These are phyloP conservation scores for Xanthoconium purpureum DNA, from an alignment of 768 basidiomycete species.

Conservation along the genomic window DNA sequence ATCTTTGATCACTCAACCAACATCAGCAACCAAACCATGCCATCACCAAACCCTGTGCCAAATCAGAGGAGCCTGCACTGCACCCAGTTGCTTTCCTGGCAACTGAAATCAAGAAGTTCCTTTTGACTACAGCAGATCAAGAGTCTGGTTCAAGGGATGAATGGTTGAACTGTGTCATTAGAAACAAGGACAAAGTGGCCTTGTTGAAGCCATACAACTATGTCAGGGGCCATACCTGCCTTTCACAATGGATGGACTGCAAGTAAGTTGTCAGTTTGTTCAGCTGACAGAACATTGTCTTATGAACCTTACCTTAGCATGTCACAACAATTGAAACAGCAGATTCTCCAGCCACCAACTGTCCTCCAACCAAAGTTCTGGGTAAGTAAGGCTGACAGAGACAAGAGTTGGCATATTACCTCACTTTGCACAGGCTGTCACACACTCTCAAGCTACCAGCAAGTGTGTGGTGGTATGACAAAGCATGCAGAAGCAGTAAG, in stretches of 20 bases:
- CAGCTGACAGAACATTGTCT: not conserved
- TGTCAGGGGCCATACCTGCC: constrained; percentile 88
- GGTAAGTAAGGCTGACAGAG: constrained; percentile 38
- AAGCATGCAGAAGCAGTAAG: constrained; percentile 86
- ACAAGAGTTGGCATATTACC: not conserved
- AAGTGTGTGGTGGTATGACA: constrained; percentile 79
- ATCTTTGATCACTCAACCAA: constrained; percentile 5
- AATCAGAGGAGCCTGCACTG: constrained; percentile 39
- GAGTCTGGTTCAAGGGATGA: constrained; percentile 88
- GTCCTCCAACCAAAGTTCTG: constrained; percentile 83
- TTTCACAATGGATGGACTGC: constrained; percentile 93
- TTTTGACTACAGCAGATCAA: constrained; percentile 93
- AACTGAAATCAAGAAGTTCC: constrained; percentile 82
- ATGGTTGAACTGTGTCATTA: constrained; percentile 85
- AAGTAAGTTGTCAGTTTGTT: constrained; percentile 50
- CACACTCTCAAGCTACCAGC: constrained; percentile 71
- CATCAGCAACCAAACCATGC: constrained; percentile 17
- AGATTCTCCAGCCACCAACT: constrained; percentile 86
- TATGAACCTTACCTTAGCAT: constrained; percentile 46
- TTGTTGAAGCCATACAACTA: constrained; percentile 95
- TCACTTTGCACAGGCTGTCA: constrained; percentile 52
- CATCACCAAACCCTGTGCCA: constrained; percentile 20
- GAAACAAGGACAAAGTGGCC: constrained; percentile 95
- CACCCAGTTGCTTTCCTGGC: constrained; percentile 62
- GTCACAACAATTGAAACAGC: constrained; percentile 85